Evolutionary conservation across 192 early-diverging fungal genomes (phyloP), one percentile per base, ranked within the genome.

Genomic region (Coemansia sp.): DNA sequence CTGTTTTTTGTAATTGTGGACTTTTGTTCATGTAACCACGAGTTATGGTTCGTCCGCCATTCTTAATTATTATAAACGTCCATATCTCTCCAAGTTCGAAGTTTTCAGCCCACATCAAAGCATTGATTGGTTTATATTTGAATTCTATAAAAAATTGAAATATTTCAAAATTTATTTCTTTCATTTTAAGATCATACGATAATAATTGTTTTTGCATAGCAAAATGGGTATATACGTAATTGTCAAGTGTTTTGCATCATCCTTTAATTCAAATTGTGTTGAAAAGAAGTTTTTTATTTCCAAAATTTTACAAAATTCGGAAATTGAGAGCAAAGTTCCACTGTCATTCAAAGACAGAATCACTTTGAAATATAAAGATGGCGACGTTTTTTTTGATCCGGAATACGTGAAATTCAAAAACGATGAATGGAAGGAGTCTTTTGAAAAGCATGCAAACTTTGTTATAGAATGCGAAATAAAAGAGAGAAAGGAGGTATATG

Each of bases 11-110:
- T 13, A 66, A 59, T 25, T 66, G 64, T 4, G 64, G 64, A 66
- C 54, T 59, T 66, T 66, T 66, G 58, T 58, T 58, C 64, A 66
- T 66, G 64, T 66, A 66, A 22, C 64, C 64, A 42, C 34, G 33
- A 11, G 52, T 59, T 13, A 66, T 66, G 17, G 23, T 32, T 58
- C 58, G 36, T n/a, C 58, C 58, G 20, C 64, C 64, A 38, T 66
- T 66, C 53, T 55, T 66, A 36, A 66, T 58, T 33, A 33, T 38
- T 9, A 66, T 43, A 59, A 66, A 66, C 35, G 49, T 23, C 64
- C 64, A 66, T 52, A 17, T 59, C 22, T 66, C 41, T 57, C 42
- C 46, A 45, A 66, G 34, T 23, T 66, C 40, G 34, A 66, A 66
- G 5, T 66, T 52, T 10, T 66, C 64, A 55, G 53, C 33, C 36